phyloP scores from a whole-genome alignment of 805 yeast species.

The Wickerhamiella allomyrinae region DNA sequence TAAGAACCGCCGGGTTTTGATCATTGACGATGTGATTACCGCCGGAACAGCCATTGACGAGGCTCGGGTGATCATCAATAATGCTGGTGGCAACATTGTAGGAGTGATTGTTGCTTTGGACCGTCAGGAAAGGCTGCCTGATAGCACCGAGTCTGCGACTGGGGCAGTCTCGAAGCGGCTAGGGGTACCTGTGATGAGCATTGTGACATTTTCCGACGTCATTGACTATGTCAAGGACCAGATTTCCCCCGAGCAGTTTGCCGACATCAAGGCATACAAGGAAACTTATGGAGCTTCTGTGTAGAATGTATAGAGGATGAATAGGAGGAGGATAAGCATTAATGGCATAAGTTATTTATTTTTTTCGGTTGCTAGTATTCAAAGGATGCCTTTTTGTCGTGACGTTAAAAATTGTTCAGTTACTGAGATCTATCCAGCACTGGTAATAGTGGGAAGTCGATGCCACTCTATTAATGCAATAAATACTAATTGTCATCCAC shows the following conservation, averaged over 20 bases:
- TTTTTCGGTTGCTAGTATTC: no score
- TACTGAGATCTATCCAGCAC: no score
- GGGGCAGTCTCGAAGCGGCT: slow-evolving; percentile 59
- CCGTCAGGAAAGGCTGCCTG: slow-evolving; percentile 76
- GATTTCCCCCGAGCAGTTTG: slow-evolving; percentile 17
- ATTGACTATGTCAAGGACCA: slow-evolving; percentile 38
- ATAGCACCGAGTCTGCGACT: slow-evolving; percentile 62
- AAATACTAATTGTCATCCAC: slow-evolving; percentile 1
- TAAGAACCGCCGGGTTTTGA: slow-evolving; percentile 56
- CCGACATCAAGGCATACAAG: slow-evolving; percentile 20
- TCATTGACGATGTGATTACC: slow-evolving; percentile 94
- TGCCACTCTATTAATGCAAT: slow-evolving; percentile 1
- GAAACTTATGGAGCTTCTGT: slow-evolving; percentile 20
- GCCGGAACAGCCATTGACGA: slow-evolving; percentile 98
- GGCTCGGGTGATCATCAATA: slow-evolving; percentile 65
- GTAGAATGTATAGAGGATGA: no score
- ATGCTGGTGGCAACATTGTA: slow-evolving; percentile 56
- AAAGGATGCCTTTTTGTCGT: no score
- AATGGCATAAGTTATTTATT: no score
- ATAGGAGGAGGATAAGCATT: no score
- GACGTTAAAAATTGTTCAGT: no score
- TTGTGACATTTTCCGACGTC: slow-evolving; percentile 65
- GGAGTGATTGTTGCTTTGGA: slow-evolving; percentile 88
- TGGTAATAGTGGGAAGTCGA: no score
- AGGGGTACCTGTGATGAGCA: slow-evolving; percentile 70